These are phyloP conservation scores for Liriodendron chinense DNA, from an alignment of 164 flowering plant genomes.

Conservation along the genomic window DNA sequence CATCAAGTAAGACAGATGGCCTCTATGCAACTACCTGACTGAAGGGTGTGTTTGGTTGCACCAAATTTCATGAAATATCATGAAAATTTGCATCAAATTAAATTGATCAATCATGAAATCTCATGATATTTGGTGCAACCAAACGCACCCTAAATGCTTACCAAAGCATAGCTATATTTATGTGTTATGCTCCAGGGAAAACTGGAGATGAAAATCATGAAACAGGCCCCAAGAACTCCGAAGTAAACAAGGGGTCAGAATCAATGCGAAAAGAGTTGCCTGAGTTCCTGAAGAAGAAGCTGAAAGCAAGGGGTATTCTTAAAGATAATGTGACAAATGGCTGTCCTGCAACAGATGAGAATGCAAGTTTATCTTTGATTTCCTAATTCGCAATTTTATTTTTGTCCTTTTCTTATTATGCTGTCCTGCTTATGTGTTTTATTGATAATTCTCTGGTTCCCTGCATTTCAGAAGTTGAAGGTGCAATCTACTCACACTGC, in stretches of 20 bases:
- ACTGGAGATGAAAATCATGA: constrained; percentile 24
- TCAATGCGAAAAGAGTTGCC: constrained; percentile 62
- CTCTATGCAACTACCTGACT: neutral
- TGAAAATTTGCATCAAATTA: neutral
- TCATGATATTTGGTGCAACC: too few species aligned
- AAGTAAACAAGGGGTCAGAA: constrained; percentile 29
- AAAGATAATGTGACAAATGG: constrained; percentile 38
- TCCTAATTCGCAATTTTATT: neutral
- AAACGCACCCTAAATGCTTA: neutral
- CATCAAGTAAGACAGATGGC: constrained; percentile 23
- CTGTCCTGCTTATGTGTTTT: constrained; percentile 1
- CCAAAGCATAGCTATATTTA: neutral
- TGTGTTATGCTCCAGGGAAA: constrained; percentile 22
- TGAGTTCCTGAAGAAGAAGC: constrained; percentile 78
- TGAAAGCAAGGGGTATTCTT: constrained; percentile 92
- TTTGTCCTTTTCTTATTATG: neutral
- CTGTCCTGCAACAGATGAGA: constrained; percentile 18
- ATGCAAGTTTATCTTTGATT: constrained; percentile 30
- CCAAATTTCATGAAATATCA: neutral
- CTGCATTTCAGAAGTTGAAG: constrained; percentile 42
- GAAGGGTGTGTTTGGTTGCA: neutral
- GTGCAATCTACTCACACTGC: constrained; percentile 24
- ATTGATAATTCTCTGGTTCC: constrained; percentile 16
- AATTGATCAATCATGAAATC: too few species aligned
- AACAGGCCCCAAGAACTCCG: constrained; percentile 17